Evolutionary conservation across 75 land plant genomes (phyloP).

Genomic region (Gnetum montanum): DNA sequence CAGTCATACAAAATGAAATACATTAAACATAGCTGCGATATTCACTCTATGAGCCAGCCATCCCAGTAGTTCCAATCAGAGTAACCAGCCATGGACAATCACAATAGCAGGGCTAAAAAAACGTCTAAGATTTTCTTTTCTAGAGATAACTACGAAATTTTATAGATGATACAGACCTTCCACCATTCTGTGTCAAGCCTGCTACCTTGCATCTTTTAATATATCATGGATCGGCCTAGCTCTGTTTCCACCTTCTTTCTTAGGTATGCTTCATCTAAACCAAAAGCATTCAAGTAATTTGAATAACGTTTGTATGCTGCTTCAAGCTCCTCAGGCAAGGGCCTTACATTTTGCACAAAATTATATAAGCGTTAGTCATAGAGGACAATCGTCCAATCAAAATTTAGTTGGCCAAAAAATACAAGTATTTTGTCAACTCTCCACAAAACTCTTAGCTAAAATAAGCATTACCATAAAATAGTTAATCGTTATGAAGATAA

Average conservation of each 20-base stretch:
- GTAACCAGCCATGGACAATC: slow-evolving; percentile 47
- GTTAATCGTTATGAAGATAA: no score
- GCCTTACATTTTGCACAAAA: slow-evolving; percentile 54
- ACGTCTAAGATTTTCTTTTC: neutral
- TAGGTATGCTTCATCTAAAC: slow-evolving; percentile 65
- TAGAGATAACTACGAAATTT: neutral
- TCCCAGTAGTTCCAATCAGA: slow-evolving; percentile 83
- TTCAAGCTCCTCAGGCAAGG: slow-evolving; percentile 44
- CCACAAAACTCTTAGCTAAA: no score
- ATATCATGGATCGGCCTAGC: slow-evolving; percentile 67
- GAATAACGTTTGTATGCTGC: slow-evolving; percentile 49
- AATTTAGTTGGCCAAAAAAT: no score
- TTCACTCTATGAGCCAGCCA: slow-evolving; percentile 88
- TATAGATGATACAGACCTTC: slow-evolving; percentile 35
- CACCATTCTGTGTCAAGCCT: slow-evolving; percentile 84
- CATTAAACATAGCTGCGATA: slow-evolving; percentile 47
- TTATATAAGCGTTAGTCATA: no score
- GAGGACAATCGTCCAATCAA: no score
- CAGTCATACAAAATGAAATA: no score
- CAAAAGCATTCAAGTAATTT: slow-evolving; percentile 69
- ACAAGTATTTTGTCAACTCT: no score
- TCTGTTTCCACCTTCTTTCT: slow-evolving; percentile 89
- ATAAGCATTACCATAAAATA: no score
- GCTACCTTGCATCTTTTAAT: slow-evolving; percentile 66
- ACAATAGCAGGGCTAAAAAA: neutral